Base-by-base conservation (phyloP, 352 stramenopile species). In the Globisporangium paddicum region DNA sequence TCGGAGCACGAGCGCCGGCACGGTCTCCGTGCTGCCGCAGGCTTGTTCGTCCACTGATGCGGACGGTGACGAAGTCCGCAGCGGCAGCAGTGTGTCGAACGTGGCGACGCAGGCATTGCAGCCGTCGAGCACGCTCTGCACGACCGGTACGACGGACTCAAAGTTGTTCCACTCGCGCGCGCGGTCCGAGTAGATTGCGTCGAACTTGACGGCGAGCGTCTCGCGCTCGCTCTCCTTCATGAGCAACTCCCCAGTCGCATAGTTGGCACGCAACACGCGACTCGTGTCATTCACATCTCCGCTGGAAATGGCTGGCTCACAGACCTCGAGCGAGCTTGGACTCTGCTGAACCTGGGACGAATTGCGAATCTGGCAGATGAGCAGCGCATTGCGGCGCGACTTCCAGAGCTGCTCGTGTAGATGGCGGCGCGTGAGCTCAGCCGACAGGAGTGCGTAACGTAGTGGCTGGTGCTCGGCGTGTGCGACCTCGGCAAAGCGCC, bases 381-480 rank as follows among this genome's bases (percentile, higher is more conserved):
- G 61, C 16, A 86, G 40, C 5, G 82, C 79, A 40, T 92, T 79
- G 5, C 69, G 70, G 21, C 73, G 63, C 10, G 81, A 57, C 0
- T 65, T 62, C 82, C 82, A 92, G 30, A 92, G 55, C 49, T 92
- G 79, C 9, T 92, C 82, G 51, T 90, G 79, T 50, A 92, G 60
- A 51, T 92, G 82, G 23, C 68, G 73, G 5, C 78, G 67, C 19
- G 76, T 69, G 32, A 81, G 67, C 48, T 88, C 73, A 2, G 73
- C 62, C 11, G 60, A 67, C 5, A 60, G 50, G 5, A 89, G 50
- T 40, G 79, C 77, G 3, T 69, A 23, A 2, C 78, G 68, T 41
- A 92, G 60, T 1, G 81, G 79, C 13, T 68, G 62, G 61, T 84
- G 79, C 37, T 92, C 82, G 4, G 71, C 60, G 53, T 82, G 67